phyloP scores from a whole-genome alignment of 1,139 yeast species.

The Pneumocystis oryctolagi region DNA sequence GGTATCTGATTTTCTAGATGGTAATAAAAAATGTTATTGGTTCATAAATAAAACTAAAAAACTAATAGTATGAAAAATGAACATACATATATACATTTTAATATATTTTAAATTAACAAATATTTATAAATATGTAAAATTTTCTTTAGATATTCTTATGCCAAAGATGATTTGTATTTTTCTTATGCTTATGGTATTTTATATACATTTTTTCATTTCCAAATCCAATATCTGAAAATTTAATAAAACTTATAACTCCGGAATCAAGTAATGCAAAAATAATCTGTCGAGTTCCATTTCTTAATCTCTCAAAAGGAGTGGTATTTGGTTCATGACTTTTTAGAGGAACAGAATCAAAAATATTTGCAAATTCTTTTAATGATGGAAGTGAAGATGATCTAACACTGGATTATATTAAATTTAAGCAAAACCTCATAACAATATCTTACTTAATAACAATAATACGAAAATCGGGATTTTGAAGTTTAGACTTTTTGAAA shows the following conservation, averaged over 20 bases:
- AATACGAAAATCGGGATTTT: constrained; percentile 62
- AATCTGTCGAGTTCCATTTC: constrained; percentile 38
- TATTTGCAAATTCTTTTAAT: constrained; percentile 23
- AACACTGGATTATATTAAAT: constrained; percentile 8
- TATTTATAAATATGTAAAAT: constrained; percentile 1
- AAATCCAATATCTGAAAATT: constrained; percentile 46
- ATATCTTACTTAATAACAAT: constrained; percentile 30
- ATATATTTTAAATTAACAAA: background rate
- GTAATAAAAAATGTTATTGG: constrained; percentile 18
- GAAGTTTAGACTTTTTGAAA: constrained; percentile 57
- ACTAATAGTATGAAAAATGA: background rate
- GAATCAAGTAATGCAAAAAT: constrained; percentile 54
- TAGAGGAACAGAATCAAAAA: constrained; percentile 23
- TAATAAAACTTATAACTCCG: constrained; percentile 56
- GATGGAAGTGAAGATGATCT: constrained; percentile 34
- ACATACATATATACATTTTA: background rate
- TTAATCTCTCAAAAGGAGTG: constrained; percentile 25
- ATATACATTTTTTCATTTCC: constrained; percentile 25
- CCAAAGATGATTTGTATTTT: background rate
- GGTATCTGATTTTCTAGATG: constrained; percentile 79
- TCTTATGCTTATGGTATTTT: background rate
- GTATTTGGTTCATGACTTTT: constrained; percentile 16
- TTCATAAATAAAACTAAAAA: background rate
- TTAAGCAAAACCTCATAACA: background rate
- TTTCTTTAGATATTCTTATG: background rate